These are phyloP conservation scores for Planoprotostelium fungivorum DNA, from an alignment of 78 protist genomes.

Conservation along the genomic window DNA sequence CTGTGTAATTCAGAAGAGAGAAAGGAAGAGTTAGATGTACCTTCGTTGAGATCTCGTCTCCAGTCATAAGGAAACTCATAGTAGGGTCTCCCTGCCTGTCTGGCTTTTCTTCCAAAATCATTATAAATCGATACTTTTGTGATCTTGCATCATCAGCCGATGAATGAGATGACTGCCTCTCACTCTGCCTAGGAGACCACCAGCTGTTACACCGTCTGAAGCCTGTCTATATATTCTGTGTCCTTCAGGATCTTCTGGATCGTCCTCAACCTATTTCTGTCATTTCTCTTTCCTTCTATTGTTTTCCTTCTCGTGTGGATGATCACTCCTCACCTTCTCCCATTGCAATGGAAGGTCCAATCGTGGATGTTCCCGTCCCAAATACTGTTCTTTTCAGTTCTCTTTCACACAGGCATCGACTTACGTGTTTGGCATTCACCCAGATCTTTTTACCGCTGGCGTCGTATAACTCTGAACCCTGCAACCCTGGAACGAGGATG, in stretches of 20 bases:
- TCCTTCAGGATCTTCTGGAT: background rate
- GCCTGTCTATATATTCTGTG: background rate
- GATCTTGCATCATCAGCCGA: background rate
- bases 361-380: background rate
- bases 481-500: background rate
- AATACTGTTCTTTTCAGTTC: background rate
- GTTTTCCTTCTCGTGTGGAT: too few relatives aligned
- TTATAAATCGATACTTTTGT: background rate
- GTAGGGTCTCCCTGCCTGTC: background rate
- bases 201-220: background rate
- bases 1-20: background rate
- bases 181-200: background rate
- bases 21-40: background rate
- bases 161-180: background rate
- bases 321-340: background rate
- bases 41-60: background rate
- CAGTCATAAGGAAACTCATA: background rate
- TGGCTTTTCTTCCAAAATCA: background rate
- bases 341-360: background rate
- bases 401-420: background rate
- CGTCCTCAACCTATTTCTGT: background rate
- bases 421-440: background rate
- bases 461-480: background rate
- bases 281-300: background rate
- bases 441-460: background rate